Evolutionary conservation across 148 eudicot genomes (phyloP), one percentile per base, ranked within the genome.

Genomic region (Heliosperma pusillum): DNA sequence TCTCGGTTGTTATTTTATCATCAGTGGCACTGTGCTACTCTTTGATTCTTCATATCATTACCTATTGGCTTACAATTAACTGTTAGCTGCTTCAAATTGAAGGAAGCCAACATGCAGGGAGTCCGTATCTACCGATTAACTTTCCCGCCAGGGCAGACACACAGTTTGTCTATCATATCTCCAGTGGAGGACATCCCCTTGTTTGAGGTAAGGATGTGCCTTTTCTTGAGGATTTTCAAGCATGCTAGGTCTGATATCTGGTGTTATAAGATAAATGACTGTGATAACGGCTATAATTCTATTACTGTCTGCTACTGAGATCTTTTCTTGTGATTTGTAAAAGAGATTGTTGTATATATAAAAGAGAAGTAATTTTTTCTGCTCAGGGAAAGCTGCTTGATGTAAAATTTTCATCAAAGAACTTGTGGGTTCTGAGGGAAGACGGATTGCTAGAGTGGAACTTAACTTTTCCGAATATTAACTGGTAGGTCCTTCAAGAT

Each of bases 351-450:
- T 56, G 25, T 73, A 33, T 33, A 33, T 7, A 25, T 74, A 26
- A 68, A 61, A 19, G 30, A 57, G 13, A 66, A 10, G 10, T 53
- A 58, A 25, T 60, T 13, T 53, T 30, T 50, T 70, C 69, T 45
- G 81, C 65, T 74, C 66, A 89, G 97, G 92, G 83, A 65, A 85
- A 78, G 71, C 79, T 81, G 45, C 74, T 89, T 76, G 97, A 89
- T 86, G 89, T 95, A 44, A 89, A 85, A 78, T 85, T 95, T 71
- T 76, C 92, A 63, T 85, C 88, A 71, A 74, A 77, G 76, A 92
- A 89, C 74, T 80, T 95, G 72, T 95, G 96, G 96, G 71, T 92
- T 76, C 86, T 95, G 22, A 90, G 82, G 76, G 99, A 89, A 82
- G 92, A 91, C 76, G 91, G 86, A 62, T 74, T 95, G 68, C 68